These are phyloP conservation scores for Mortierella sp. DNA, from an alignment of 371 early-diverging fungal species.

Conservation along the genomic window DNA sequence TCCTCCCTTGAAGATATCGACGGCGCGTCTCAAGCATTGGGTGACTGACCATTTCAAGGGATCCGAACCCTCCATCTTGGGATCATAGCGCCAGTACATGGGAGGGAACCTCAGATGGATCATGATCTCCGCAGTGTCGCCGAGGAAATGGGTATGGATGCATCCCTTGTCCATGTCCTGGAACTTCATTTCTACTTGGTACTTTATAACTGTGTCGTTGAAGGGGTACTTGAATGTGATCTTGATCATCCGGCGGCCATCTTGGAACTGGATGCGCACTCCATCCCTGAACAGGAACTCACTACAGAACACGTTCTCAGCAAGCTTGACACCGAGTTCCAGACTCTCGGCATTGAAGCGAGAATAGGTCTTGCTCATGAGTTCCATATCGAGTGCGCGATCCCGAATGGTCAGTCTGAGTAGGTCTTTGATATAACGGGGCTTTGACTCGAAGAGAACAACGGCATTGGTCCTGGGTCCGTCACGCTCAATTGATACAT, in stretches of 20 bases:
- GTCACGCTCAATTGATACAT: slow-evolving; percentile 17
- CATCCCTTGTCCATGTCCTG: slow-evolving; percentile 42
- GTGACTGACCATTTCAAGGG: slow-evolving; percentile 11
- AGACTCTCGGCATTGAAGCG: slow-evolving; percentile 10
- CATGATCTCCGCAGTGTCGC: slow-evolving; percentile 1
- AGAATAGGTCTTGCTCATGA: not conserved
- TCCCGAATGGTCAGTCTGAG: not conserved
- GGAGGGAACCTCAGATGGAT: slow-evolving; percentile 41
- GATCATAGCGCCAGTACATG: slow-evolving; percentile 34
- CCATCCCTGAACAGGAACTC: slow-evolving; percentile 16
- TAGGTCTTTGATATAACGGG: slow-evolving; percentile 14
- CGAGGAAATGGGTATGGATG: slow-evolving; percentile 14
- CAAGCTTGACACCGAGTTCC: slow-evolving; percentile 27
- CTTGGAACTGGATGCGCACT: slow-evolving; percentile 18
- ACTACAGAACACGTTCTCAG: slow-evolving; percentile 13
- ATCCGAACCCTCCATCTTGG: slow-evolving; percentile 12
- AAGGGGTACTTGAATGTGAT: slow-evolving; percentile 30
- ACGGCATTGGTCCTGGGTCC: not conserved
- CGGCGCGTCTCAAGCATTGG: slow-evolving; percentile 27
- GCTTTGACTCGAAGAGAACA: slow-evolving; percentile 11
- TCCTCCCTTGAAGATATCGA: slow-evolving; percentile 27
- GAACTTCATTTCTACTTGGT: slow-evolving; percentile 41
- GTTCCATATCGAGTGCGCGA: not conserved
- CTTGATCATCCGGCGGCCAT: slow-evolving; percentile 13
- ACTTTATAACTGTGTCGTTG: slow-evolving; percentile 22